Percentiles rank a stretch among this genome's conserved stretches.
Conservation (phyloP, 768 basidiomycete genomes). For the Boletus vinaceobasis region DNA sequence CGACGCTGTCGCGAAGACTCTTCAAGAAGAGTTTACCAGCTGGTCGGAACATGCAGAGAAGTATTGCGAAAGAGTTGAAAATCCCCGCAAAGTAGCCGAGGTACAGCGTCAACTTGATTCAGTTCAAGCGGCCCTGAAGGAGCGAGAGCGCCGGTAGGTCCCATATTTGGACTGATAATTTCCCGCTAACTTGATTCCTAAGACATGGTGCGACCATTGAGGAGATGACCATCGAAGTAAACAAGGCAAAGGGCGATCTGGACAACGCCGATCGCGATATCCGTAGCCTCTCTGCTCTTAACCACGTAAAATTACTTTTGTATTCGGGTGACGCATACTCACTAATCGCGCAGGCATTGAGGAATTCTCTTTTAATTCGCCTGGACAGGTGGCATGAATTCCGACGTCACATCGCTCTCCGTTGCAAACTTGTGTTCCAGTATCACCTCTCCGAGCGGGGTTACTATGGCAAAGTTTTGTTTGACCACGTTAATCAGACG, state of each 20-base stretch:
- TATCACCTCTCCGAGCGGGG: constrained; percentile 82
- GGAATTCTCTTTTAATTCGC: constrained; percentile 61
- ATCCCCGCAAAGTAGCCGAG: constrained; percentile 53
- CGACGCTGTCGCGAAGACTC: constrained; percentile 44
- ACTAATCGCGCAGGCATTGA: constrained; percentile 51
- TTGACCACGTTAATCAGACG: constrained; percentile 69
- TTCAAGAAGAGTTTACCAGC: constrained; percentile 61
- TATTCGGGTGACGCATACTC: constrained; percentile 1
- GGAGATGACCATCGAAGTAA: constrained; percentile 70
- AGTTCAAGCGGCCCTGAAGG: constrained; percentile 59
- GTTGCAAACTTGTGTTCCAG: constrained; percentile 80
- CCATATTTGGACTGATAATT: not conserved
- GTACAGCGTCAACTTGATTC: constrained; percentile 63
- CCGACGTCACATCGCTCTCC: constrained; percentile 82
- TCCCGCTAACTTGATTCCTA: constrained; percentile 2
- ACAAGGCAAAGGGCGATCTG: constrained; percentile 56
- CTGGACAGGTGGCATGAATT: constrained; percentile 81
- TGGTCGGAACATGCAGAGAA: constrained; percentile 65
- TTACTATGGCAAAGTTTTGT: constrained; percentile 85
- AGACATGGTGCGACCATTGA: constrained; percentile 79
- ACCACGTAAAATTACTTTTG: constrained; percentile 47
- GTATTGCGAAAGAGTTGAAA: constrained; percentile 55
- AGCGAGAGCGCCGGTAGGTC: constrained; percentile 59
- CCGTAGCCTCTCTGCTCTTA: constrained; percentile 58
- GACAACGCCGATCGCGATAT: constrained; percentile 62